A percentile compares a stretch with the other conserved stretches of the same genome.
phyloP scores from a whole-genome alignment of 306 rosid genomes.

The Benincasa hispida region DNA sequence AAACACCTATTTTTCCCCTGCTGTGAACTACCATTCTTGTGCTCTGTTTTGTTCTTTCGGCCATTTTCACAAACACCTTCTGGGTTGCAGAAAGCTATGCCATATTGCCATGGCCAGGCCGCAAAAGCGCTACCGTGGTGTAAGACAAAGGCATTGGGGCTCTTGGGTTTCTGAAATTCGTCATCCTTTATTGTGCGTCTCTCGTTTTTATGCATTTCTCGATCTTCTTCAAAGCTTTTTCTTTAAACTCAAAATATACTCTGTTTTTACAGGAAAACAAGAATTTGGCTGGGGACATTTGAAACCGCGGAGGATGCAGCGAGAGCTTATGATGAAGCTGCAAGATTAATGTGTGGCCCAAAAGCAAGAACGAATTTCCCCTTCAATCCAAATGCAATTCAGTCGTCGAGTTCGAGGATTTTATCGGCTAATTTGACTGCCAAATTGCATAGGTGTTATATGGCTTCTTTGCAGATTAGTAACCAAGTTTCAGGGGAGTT shows the following conservation, averaged over 20 bases:
- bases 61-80: constrained; percentile 7
- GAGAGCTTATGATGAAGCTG: constrained; percentile 8
- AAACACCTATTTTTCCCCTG: background rate
- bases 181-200: background rate
- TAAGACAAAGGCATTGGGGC: constrained; percentile 10
- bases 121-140: constrained; percentile 3
- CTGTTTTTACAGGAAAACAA: background rate
- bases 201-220: background rate
- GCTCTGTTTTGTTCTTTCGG: background rate
- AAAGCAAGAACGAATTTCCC: constrained; percentile 1
- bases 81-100: background rate
- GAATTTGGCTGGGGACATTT: constrained; percentile 7
- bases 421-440: constrained; percentile 3
- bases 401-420: background rate
- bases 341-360: constrained; percentile 5
- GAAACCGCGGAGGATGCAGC: constrained; percentile 10
- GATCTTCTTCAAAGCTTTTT: too few relatives aligned
- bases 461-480: constrained; percentile 2
- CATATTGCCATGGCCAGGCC: constrained; percentile 2
- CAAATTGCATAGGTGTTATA: constrained; percentile 1
- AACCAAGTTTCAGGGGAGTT: background rate
- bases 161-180: constrained; percentile 12
- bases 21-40: background rate
- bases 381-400: background rate
- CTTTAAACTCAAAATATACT: too few relatives aligned